Evolutionary conservation across 371 early-diverging fungal species (phyloP), one percentile per base, ranked within the genome.

Genomic region (Syncephalastrum racemosum): DNA sequence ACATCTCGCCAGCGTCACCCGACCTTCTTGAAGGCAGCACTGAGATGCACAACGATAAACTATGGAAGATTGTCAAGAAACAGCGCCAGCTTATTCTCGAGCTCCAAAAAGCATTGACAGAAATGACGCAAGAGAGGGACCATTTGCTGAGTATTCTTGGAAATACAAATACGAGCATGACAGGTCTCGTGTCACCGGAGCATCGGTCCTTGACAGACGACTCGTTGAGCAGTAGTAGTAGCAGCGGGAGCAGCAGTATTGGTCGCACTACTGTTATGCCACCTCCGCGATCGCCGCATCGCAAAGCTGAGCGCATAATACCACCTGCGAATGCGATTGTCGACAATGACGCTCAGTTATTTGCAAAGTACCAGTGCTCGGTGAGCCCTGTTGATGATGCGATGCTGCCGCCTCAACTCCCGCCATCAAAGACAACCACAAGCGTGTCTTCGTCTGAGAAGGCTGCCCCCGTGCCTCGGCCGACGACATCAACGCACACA

Each of bases 41-140:
- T 46, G 22, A 27, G 23, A 36, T 12, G 10, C 90, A 93, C 62
- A 92, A 91, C 53, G 89, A 88, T 20, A 86, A 88, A 64, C 81
- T 94, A 36, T 91, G 91, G 89, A 89, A 84, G 65, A 87, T 92
- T 51, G 87, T 93, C 51, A 91, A 93, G 65, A 83, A 87, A 49
- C 94, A 93, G 68, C 75, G 90, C 57, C 54, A 70, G 44, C 85
- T 91, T 41, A 91, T 93, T 52, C 85, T 88, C 52, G 83, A 85
- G 50, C 65, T 81, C 31, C 79, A 77, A 54, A 75, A 76, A 60
- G 72, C 72, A 22, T 31, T 80, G 4, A 58, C 71, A 22, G 60
- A 69, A 52, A 42, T 78, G 27, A 63, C 67, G 0, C 54, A 66
- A 14, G 80, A 83, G 47, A 75, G 81, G 19, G 81, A 83, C 44